Evolutionary conservation across 164 flowering plant genomes (phyloP).

Genomic region (Stephania yunnanensis): DNA sequence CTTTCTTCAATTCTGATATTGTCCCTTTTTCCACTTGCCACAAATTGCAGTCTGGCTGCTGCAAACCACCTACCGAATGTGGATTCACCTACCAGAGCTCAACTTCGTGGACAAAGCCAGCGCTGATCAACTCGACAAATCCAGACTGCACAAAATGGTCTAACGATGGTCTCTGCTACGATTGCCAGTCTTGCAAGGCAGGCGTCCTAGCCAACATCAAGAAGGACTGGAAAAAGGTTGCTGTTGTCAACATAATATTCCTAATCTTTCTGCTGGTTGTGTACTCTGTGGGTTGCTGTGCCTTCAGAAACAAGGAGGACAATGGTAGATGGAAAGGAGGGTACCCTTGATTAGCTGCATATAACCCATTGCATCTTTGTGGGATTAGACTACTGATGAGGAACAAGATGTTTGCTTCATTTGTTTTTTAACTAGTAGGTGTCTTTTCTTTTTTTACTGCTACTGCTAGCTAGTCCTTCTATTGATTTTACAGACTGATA

Average conservation of each 20-base stretch:
- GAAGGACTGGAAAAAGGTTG: conserved; percentile 32
- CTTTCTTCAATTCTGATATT: no score
- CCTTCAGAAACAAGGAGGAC: conserved; percentile 25
- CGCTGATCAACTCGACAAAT: conserved; percentile 20
- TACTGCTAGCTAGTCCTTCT: background rate
- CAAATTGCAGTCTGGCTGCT: conserved; percentile 61
- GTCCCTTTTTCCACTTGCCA: background rate
- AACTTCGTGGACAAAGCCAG: conserved; percentile 34
- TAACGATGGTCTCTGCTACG: conserved; percentile 41
- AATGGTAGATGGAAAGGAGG: conserved; percentile 19
- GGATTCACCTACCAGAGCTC: conserved; percentile 28
- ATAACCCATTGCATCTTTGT: background rate
- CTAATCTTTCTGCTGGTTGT: conserved; percentile 28
- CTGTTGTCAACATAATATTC: conserved; percentile 23
- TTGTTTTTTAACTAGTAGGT: background rate
- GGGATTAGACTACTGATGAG: background rate
- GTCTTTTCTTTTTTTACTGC: background rate
- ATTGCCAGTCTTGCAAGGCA: conserved; percentile 41
- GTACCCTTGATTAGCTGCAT: conserved; percentile 8
- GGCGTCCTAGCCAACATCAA: conserved; percentile 32
- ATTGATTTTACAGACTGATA: no score
- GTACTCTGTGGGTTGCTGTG: conserved; percentile 41
- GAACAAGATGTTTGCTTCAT: background rate
- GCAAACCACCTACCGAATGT: conserved; percentile 65
- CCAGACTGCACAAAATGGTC: conserved; percentile 57